Evolutionary conservation across 2,329 filamentous ascomycete species (phyloP), one percentile per base, ranked within the genome.

Genomic region (Moelleriella libera): DNA sequence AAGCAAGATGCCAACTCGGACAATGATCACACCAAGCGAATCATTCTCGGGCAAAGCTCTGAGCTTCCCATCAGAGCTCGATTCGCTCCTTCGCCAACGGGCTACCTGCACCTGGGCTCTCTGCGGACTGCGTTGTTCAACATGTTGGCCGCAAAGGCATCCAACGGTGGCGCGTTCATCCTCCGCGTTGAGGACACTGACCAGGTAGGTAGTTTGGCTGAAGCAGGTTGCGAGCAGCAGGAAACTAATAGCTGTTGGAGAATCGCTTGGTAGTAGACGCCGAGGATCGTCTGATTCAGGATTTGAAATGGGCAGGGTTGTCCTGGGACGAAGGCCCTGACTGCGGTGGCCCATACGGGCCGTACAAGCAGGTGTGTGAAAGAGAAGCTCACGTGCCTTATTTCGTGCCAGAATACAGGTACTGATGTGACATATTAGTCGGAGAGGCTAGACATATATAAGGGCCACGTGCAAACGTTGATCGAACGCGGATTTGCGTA

Each of bases 121-220:
- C 65, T 98, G 37, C 76, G 92, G 49, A 98, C 92, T 0, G 94
- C 94, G 0, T 67, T 98, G n/a, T 97, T 88, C 69, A 97, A 95
- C 59, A 96, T 90, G 55, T 70, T 98, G 5, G 74, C 94, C n/a
- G 89, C 92, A 0, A 85, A 82, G 58, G 80, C 83, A 3, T 95
- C 92, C 0, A 58, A 59, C 3, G 82, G 84, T 5, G 92, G 92
- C 6, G 84, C 94, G 61, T 98, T 98, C 58, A 67, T 98, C 9
- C 68, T 98, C 45, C 80, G 92, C 8, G 81, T 98, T 52, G 92
- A 98, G 68, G 92, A 98, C 63, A 98, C 92, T 5, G 92, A 97
- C 65, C 85, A 87, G 74, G 85, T 88, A 65, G 54, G 72, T 47
- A 8, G 12, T 37, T 12, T 12, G 34, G 34, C 21, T 21, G 21